Evolutionary conservation across 129 eudicot species (phyloP).

Genomic region (carrot (Daucus carota)): DH1_v3.0 NC_030386.2:29154501-29155000

Average conservation of each 20-base stretch:
- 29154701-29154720: constrained; percentile 19
- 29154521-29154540: not conserved
- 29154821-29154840: constrained; percentile 30
- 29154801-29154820: constrained; percentile 16
- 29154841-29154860: constrained; percentile 25
- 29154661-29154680: constrained; percentile 63
- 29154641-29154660: constrained; percentile 81
- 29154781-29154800: constrained; percentile 13
- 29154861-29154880: constrained; percentile 14
- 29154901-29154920: too few species aligned
- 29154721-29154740: constrained; percentile 21
- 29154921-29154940: too few species aligned
- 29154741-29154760: constrained; percentile 1
- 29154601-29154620: not conserved
- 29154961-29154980: too few species aligned
- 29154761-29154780: constrained; percentile 5
- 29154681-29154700: constrained; percentile 41
- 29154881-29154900: too few species aligned
- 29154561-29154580: not conserved
- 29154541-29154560: not conserved
- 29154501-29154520: constrained; percentile 5
- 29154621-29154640: constrained; percentile 61
- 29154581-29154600: not conserved
- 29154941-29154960: too few species aligned
- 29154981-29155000: too few species aligned